These are phyloP conservation scores for Ogataea minuta DNA, from an alignment of 805 yeast genomes.

Conservation along the genomic window DNA sequence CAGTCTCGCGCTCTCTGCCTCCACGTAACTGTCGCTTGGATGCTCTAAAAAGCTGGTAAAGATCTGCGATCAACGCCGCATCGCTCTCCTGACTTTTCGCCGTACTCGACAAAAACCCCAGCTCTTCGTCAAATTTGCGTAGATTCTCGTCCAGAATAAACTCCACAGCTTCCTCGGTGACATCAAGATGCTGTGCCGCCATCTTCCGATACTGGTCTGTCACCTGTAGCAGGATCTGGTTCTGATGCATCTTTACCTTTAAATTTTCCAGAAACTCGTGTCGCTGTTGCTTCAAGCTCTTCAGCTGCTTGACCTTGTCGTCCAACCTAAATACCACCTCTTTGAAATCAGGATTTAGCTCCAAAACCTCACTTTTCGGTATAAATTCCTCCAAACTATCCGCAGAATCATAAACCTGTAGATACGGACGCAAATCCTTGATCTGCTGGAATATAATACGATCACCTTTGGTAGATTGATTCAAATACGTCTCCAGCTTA, in stretches of 20 bases:
- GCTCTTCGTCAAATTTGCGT: conserved; percentile 49
- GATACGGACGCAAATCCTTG: conserved; percentile 43
- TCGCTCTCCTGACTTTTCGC: conserved; percentile 36
- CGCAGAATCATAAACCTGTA: conserved; percentile 39
- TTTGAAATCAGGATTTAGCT: conserved; percentile 35
- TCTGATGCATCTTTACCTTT: conserved; percentile 44
- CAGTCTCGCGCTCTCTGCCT: conserved; percentile 42
- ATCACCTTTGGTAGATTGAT: conserved; percentile 65
- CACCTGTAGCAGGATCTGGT: conserved; percentile 51
- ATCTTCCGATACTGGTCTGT: conserved; percentile 29
- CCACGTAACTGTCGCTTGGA: conserved; percentile 33
- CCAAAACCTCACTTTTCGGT: conserved; percentile 40
- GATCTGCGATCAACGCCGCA: conserved; percentile 31
- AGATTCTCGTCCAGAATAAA: conserved; percentile 39
- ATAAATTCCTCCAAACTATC: conserved; percentile 35
- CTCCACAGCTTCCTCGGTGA: conserved; percentile 37
- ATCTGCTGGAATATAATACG: conserved; percentile 46
- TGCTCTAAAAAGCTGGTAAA: conserved; percentile 38
- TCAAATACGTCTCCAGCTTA: conserved; percentile 47
- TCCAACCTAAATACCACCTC: conserved; percentile 37
- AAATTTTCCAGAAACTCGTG: conserved; percentile 40
- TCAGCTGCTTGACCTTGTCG: conserved; percentile 30
- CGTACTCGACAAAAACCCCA: conserved; percentile 45
- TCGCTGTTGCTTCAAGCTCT: conserved; percentile 37
- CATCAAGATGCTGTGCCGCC: conserved; percentile 39